These are phyloP conservation scores for Orychophragmus violaceus DNA, from an alignment of 345 rosid species.

Conservation along the genomic window DNA sequence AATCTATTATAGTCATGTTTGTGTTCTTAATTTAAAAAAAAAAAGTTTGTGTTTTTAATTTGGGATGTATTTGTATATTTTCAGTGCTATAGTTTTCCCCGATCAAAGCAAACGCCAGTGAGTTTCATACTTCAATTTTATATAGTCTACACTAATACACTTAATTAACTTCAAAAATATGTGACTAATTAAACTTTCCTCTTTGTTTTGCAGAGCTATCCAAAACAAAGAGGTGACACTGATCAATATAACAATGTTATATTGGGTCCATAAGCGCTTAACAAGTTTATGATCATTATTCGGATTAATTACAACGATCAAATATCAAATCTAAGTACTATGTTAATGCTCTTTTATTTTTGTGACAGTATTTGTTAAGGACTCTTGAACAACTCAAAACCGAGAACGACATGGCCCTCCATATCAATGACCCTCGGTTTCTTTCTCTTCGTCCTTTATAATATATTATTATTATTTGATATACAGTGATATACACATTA, in stretches of 20 bases:
- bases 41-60: not conserved
- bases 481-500: not conserved
- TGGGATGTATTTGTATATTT: not conserved
- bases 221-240: conserved; percentile 53
- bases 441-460: not conserved
- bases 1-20: too few relatives aligned
- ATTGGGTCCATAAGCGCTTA: too few relatives aligned
- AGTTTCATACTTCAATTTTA: not conserved
- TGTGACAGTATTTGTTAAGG: conserved; percentile 46
- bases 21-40: not conserved
- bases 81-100: conserved; percentile 48
- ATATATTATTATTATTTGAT: not conserved
- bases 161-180: not conserved
- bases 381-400: conserved; percentile 45
- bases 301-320: too few relatives aligned
- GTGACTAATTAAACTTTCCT: not conserved
- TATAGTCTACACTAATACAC: not conserved
- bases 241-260: not conserved
- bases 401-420: conserved; percentile 52
- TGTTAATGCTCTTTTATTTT: not conserved
- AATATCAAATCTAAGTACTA: too few relatives aligned
- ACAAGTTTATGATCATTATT: too few relatives aligned
- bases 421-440: conserved; percentile 40
- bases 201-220: conserved; percentile 34
- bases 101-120: conserved; percentile 30